Percentiles rank a stretch among this genome's conserved stretches.
Conservation (phyloP, 306 rosid species). For the Mucuna pruriens region DNA sequence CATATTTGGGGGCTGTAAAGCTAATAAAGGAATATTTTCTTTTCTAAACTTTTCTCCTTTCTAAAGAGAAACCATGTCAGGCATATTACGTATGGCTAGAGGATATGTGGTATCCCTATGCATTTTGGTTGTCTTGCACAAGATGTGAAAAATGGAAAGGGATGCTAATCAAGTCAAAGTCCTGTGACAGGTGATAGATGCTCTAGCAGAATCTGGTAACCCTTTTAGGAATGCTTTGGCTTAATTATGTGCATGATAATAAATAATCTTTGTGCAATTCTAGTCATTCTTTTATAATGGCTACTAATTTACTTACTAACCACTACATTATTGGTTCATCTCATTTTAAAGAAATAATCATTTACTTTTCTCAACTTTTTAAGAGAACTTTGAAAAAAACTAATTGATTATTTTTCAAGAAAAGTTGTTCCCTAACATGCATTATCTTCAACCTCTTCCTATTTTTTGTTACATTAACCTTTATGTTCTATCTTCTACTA, state of each 20-base stretch:
- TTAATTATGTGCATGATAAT: slow-evolving; percentile 23
- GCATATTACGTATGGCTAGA: slow-evolving; percentile 45
- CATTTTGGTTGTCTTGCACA: slow-evolving; percentile 39
- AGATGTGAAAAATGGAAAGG: slow-evolving; percentile 49
- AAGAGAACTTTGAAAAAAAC: not conserved
- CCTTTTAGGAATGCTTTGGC: slow-evolving; percentile 26
- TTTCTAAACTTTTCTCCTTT: slow-evolving; percentile 47
- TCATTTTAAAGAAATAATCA: not conserved
- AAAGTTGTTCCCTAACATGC: not conserved
- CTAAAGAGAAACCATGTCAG: slow-evolving; percentile 47
- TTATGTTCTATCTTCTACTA: not conserved
- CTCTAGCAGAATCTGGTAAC: slow-evolving; percentile 39
- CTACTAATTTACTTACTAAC: not conserved
- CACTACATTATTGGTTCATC: not conserved
- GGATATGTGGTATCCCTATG: slow-evolving; percentile 43
- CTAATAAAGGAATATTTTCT: slow-evolving; percentile 61
- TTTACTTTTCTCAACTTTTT: not conserved
- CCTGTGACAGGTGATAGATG: slow-evolving; percentile 29
- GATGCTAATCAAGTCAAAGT: slow-evolving; percentile 34
- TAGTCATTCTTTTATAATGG: not conserved
- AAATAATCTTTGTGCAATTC: not conserved
- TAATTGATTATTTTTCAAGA: not conserved
- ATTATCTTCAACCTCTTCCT: not conserved
- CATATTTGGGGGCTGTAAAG: slow-evolving; percentile 78
- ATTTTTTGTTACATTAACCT: not conserved